Evolutionary conservation across 169 alveolate species (phyloP).

Genomic region (Plasmodium chabaudi): DNA sequence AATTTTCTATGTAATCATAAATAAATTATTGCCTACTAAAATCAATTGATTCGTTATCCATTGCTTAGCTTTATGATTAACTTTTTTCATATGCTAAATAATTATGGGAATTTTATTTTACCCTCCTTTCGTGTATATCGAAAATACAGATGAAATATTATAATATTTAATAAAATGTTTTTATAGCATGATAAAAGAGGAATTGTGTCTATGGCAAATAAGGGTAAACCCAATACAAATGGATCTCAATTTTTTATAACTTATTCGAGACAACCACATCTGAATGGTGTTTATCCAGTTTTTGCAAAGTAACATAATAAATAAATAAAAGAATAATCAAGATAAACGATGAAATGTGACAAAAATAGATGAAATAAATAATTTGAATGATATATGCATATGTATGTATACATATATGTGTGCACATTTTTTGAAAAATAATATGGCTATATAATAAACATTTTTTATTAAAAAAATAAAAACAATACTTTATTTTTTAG

Average conservation of each 20-base stretch:
- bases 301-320: slow-evolving; percentile 88
- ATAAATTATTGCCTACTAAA: too few relatives aligned
- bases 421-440: too few relatives aligned
- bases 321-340: slow-evolving; percentile 14
- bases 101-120: too few relatives aligned
- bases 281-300: slow-evolving; percentile 92
- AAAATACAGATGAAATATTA: neutral
- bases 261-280: slow-evolving; percentile 93
- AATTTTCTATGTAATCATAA: too few relatives aligned
- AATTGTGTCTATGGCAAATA: slow-evolving; percentile 93
- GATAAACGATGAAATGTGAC: neutral
- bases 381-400: too few relatives aligned
- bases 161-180: neutral
- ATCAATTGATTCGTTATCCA: too few relatives aligned
- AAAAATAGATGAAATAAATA: neutral
- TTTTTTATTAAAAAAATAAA: slow-evolving; percentile 22
- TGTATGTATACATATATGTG: too few relatives aligned
- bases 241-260: slow-evolving; percentile 95
- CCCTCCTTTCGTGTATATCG: neutral
- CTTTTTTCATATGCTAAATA: too few relatives aligned
- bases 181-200: slow-evolving; percentile 92
- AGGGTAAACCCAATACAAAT: slow-evolving; percentile 92
- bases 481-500: slow-evolving; percentile 56
- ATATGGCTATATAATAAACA: slow-evolving; percentile 1
- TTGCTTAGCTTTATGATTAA: too few relatives aligned